Percentiles rank a stretch among this genome's conserved stretches.
These are phyloP conservation scores for Tetrahymena malaccensis DNA, from an alignment of 73 alveolate genomes.

Conservation along the genomic window DNA sequence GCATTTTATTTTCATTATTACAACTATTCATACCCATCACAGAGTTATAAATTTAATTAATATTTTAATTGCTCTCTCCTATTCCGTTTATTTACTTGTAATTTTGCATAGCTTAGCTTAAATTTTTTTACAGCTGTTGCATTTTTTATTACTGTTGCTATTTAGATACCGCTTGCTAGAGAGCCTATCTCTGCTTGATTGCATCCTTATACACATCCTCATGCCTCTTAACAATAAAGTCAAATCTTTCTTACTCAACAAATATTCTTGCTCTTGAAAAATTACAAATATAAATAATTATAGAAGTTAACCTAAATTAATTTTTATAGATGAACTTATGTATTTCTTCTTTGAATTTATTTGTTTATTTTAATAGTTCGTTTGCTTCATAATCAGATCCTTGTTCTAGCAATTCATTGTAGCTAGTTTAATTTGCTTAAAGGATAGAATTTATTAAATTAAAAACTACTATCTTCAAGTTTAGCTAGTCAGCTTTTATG, in stretches of 20 bases:
- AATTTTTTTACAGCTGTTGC: neutral
- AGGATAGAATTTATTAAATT: neutral
- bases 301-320: neutral
- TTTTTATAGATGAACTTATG: neutral
- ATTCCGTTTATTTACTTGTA: neutral
- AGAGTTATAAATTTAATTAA: neutral
- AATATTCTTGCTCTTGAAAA: neutral
- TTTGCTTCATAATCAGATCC: neutral
- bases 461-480: neutral
- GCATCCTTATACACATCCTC: neutral
- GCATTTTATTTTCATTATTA: neutral
- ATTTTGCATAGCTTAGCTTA: neutral
- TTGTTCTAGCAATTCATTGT: neutral
- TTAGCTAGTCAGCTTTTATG: neutral
- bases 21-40: neutral
- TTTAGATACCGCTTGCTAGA: neutral
- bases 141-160: neutral
- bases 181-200: neutral
- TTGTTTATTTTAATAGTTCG: neutral
- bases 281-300: neutral
- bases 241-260: neutral
- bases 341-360: neutral
- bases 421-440: neutral
- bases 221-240: neutral
- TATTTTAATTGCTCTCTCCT: neutral